Evolutionary conservation across 805 yeast species (phyloP).

Genomic region (Candida railenensis): DNA sequence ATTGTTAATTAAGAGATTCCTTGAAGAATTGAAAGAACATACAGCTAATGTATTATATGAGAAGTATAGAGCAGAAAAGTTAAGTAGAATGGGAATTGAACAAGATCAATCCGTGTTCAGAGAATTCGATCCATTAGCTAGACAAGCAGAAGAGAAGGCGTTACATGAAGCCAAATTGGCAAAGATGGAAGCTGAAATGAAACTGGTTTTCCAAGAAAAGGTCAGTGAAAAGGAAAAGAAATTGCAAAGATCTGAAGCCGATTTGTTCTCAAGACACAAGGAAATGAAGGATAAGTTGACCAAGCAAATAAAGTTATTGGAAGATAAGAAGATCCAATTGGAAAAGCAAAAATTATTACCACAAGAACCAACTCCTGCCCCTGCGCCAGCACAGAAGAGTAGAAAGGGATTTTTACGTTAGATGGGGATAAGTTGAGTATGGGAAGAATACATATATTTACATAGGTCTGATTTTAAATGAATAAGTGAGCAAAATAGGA

Average conservation of each 20-base stretch:
- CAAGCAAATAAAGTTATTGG: slow-evolving; percentile 84
- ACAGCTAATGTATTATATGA: slow-evolving; percentile 80
- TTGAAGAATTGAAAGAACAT: slow-evolving; percentile 90
- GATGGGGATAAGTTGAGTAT: background rate
- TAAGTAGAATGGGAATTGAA: slow-evolving; percentile 77
- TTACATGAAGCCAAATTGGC: slow-evolving; percentile 92
- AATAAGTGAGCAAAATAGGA: background rate
- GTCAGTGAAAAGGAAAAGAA: slow-evolving; percentile 96
- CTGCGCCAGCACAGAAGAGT: slow-evolving; percentile 53
- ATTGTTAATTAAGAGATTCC: slow-evolving; percentile 80
- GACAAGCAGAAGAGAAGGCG: slow-evolving; percentile 90
- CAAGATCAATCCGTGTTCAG: slow-evolving; percentile 93
- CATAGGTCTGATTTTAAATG: background rate
- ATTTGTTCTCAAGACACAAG: slow-evolving; percentile 89
- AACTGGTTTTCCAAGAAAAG: slow-evolving; percentile 92
- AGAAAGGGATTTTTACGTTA: slow-evolving; percentile 82
- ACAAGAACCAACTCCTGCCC: slow-evolving; percentile 49
- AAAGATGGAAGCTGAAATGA: slow-evolving; percentile 95
- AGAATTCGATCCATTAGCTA: slow-evolving; percentile 88
- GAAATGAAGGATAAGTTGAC: slow-evolving; percentile 95
- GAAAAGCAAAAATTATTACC: slow-evolving; percentile 58
- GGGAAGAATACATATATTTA: background rate
- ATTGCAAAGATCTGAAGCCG: slow-evolving; percentile 94
- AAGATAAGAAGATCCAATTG: slow-evolving; percentile 83
- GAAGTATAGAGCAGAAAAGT: slow-evolving; percentile 82